A percentile compares a stretch with the other conserved stretches of the same genome.
These are phyloP conservation scores for Trichoderma atrobrunneum DNA, from an alignment of 2,329 filamentous ascomycete species.

Conservation along the genomic window DNA sequence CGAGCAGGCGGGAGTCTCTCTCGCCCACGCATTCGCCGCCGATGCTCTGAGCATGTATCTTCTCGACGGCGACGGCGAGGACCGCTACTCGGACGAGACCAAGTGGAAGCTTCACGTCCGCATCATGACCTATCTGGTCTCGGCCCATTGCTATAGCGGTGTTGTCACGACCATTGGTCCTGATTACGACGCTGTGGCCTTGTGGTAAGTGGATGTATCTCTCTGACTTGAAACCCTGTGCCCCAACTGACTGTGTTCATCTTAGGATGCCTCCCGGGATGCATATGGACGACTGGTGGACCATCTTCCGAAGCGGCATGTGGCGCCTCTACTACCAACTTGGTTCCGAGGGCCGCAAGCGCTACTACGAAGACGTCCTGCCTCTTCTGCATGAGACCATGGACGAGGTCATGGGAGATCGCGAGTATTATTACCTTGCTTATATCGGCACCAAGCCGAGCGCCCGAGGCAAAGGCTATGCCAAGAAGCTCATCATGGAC, in stretches of 20 bases:
- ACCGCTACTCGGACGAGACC: slow-evolving; percentile 59
- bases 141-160: slow-evolving; percentile 71
- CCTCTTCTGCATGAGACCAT: slow-evolving; percentile 73
- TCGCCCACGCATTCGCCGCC: slow-evolving; percentile 74
- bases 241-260: not conserved
- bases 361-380: slow-evolving; percentile 75
- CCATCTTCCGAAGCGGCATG: slow-evolving; percentile 69
- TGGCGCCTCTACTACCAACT: slow-evolving; percentile 76
- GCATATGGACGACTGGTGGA: slow-evolving; percentile 70
- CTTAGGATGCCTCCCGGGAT: slow-evolving; percentile 48
- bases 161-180: slow-evolving; percentile 71
- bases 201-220: slow-evolving; percentile 59
- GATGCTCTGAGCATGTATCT: slow-evolving; percentile 75
- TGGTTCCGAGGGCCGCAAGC: slow-evolving; percentile 65
- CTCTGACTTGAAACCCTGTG: not conserved
- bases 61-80: slow-evolving; percentile 67
- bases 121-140: slow-evolving; percentile 74
- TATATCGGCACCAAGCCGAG: slow-evolving; percentile 75
- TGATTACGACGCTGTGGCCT: slow-evolving; percentile 72
- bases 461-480: slow-evolving; percentile 70
- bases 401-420: slow-evolving; percentile 62
- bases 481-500: slow-evolving; percentile 66
- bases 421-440: slow-evolving; percentile 75
- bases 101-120: slow-evolving; percentile 75
- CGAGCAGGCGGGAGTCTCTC: slow-evolving; percentile 66